These are phyloP conservation scores for Takashimella koratensis DNA, from an alignment of 1,284 basidiomycete genomes.

Conservation along the genomic window DNA sequence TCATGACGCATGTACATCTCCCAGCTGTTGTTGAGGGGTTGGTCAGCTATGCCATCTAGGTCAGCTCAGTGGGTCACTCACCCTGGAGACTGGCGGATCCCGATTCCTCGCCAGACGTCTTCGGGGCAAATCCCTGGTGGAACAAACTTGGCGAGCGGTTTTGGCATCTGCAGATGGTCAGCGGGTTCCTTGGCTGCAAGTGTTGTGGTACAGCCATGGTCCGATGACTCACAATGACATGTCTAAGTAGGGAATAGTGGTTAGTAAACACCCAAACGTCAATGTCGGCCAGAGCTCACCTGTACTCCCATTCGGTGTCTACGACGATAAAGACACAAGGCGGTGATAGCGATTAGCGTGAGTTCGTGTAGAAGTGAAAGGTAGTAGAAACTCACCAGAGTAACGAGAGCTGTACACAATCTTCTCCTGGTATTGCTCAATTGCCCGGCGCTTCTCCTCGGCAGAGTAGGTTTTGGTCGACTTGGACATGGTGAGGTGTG, in stretches of 20 bases:
- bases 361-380: not conserved
- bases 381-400: slow-evolving; percentile 31
- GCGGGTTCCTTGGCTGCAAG: too few relatives aligned
- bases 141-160: slow-evolving; percentile 45
- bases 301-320: slow-evolving; percentile 50
- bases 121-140: slow-evolving; percentile 47
- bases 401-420: slow-evolving; percentile 45
- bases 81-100: slow-evolving; percentile 49
- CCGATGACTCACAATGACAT: slow-evolving; percentile 44
- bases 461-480: slow-evolving; percentile 40
- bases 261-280: not conserved
- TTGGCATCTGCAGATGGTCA: slow-evolving; percentile 46
- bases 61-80: slow-evolving; percentile 15
- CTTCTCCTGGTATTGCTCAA: slow-evolving; percentile 47
- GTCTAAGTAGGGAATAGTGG: slow-evolving; percentile 22
- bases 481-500: slow-evolving; percentile 38
- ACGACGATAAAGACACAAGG: slow-evolving; percentile 9
- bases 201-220: not conserved
- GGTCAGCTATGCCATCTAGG: too few relatives aligned
- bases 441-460: slow-evolving; percentile 46
- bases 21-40: slow-evolving; percentile 34
- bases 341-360: not conserved
- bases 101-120: slow-evolving; percentile 48
- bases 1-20: slow-evolving; percentile 52
- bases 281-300: slow-evolving; percentile 28